Base-by-base conservation (phyloP, 2,329 filamentous ascomycete genomes). In the Fusarium sp. region DNA sequence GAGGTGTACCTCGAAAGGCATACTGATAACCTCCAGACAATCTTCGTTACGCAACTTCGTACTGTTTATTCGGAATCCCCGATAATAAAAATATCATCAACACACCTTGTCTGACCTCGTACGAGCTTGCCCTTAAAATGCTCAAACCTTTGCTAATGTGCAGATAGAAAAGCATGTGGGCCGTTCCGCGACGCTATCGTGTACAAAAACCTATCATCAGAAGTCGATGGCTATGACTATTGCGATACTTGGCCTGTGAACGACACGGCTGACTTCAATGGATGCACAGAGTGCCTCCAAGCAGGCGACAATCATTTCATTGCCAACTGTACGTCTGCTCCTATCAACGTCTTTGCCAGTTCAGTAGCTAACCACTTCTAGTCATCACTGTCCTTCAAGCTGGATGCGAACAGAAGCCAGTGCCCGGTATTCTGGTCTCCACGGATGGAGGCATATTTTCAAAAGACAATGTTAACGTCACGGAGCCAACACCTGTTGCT, bases 71-170 rank as follows among this genome's bases (percentile, higher is more conserved):
- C 62, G 85, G 85, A 3, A 75, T 77, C 7, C 83, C 84, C 0
- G 77, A 81, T 31, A 84, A 86, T 55, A 70, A 80, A 2, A 68
- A 81, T 72, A 88, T 80, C 13, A 76, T 76, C 3, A 77, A 80
- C 56, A 84, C 78, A 13, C 86, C 85, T 10, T 87, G 88, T 68
- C 77, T 83, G 14, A 90, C 86, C 42, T 81, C 78, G 87, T 89
- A 24, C 22, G 22, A 24, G 22, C 22, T 24, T 24, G 22, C 22
- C 22, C 22, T 24, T 24, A n/a, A 24, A 4, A 24, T 24, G 6
- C 22, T 24, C 22, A 24, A 24, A 24, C 22, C 22, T 24, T 24
- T 24, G 22, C 22, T 24, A 24, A 24, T 24, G 22, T 24, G 22
- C 22, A 24, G 22, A 24, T 24, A 24, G 22, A 24, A 24, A 80